Conservation (phyloP, 352 stramenopile genomes). For the Albugo candida region DNA sequence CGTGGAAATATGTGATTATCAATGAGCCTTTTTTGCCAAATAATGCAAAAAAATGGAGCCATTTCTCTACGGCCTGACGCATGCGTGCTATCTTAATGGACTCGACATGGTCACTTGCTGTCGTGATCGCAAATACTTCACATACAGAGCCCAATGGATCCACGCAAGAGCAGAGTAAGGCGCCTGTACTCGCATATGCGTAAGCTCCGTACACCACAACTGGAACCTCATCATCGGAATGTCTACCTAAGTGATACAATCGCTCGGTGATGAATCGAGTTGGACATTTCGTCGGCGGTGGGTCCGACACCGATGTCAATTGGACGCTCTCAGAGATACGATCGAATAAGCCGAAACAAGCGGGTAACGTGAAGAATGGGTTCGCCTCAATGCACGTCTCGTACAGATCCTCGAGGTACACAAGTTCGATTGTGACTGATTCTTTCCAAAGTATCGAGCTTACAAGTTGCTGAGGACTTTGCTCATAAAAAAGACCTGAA, state of each 20-base stretch:
- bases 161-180: conserved; percentile 15
- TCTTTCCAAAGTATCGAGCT: conserved; percentile 8
- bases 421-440: conserved; percentile 32
- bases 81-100: conserved; percentile 11
- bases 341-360: conserved; percentile 43
- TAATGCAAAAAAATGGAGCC: neutral
- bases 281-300: neutral
- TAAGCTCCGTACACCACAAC: conserved; percentile 29
- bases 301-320: conserved; percentile 16
- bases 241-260: conserved; percentile 36
- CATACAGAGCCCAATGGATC: conserved; percentile 40
- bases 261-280: conserved; percentile 33
- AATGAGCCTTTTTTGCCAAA: neutral
- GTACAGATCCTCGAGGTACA: conserved; percentile 56
- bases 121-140: conserved; percentile 24
- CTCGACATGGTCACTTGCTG: conserved; percentile 3
- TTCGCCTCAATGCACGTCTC: conserved; percentile 38
- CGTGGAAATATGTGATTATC: no score
- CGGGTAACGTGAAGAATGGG: conserved; percentile 30
- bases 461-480: neutral
- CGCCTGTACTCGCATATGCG: neutral
- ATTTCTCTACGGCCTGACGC: neutral
- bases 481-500: conserved; percentile 19
- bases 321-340: conserved; percentile 36
- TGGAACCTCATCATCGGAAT: conserved; percentile 8